These are phyloP conservation scores for Pecoramyces ruminantium DNA, from an alignment of 192 early-diverging fungal species.

Conservation along the genomic window DNA sequence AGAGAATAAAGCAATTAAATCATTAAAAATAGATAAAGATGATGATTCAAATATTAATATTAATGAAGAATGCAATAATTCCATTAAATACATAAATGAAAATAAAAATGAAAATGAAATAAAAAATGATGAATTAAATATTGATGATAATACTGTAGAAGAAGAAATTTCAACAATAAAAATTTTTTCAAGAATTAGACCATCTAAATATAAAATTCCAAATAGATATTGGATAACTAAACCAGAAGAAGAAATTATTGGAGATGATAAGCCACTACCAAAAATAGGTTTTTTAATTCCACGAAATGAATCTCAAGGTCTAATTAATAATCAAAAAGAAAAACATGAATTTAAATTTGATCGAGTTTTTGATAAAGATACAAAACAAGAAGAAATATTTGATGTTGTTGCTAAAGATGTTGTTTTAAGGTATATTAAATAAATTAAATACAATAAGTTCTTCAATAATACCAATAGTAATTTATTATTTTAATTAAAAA, in stretches of 20 bases:
- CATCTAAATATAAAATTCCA: not conserved
- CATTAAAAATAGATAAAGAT: not conserved
- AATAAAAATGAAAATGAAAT: not conserved
- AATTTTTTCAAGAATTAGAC: not conserved
- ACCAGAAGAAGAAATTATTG: not conserved
- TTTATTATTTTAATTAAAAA: too few species aligned
- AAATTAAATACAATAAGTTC: too few species aligned
- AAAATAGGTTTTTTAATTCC: slow-evolving; percentile 19
- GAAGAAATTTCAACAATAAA: not conserved
- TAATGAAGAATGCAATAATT: not conserved
- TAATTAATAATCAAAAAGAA: slow-evolving; percentile 37
- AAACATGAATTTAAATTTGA: slow-evolving; percentile 33
- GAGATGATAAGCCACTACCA: too few species aligned
- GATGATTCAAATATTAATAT: not conserved
- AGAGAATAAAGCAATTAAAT: not conserved
- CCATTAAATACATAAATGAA: not conserved
- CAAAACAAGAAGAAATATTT: slow-evolving; percentile 41
- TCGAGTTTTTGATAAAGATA: slow-evolving; percentile 27
- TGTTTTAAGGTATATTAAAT: slow-evolving; percentile 20
- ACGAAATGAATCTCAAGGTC: slow-evolving; percentile 22
- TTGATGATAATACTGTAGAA: not conserved
- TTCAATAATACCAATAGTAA: too few species aligned
- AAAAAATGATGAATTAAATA: not conserved
- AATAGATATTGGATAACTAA: not conserved
- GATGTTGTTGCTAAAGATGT: slow-evolving; percentile 41